Evolutionary conservation across 1,284 basidiomycete species (phyloP).

Genomic region (Ustilago curta): DNA sequence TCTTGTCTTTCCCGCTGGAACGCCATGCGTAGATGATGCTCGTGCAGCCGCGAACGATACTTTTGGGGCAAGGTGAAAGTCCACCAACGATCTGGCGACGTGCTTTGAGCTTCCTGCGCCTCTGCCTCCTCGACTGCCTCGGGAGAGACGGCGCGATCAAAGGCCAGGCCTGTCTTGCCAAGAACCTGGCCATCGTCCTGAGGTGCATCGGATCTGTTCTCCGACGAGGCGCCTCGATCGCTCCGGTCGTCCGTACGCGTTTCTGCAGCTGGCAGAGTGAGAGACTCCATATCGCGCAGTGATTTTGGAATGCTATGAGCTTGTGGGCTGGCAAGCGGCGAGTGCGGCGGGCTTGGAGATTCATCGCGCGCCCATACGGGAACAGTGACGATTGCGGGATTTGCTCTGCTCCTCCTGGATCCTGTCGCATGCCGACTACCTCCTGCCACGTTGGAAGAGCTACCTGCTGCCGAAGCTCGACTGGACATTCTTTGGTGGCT

Average conservation of each 20-base stretch:
- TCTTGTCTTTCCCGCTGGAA: conserved; percentile 39
- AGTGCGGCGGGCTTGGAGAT: conserved; percentile 43
- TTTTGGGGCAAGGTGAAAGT: conserved; percentile 61
- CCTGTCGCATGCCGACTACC: conserved; percentile 16
- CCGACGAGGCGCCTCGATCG: conserved; percentile 18
- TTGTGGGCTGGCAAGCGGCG: conserved; percentile 32
- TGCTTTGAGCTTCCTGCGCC: conserved; percentile 32
- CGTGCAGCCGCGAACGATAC: conserved; percentile 53
- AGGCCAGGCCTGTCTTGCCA: conserved; percentile 15
- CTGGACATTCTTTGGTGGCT: conserved; percentile 22
- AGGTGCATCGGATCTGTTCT: conserved; percentile 16
- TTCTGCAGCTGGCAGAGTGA: conserved; percentile 30
- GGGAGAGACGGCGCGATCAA: conserved; percentile 25
- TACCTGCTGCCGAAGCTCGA: conserved; percentile 29
- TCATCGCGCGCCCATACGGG: conserved; percentile 56
- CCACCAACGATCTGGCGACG: conserved; percentile 55
- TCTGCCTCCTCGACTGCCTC: conserved; percentile 33
- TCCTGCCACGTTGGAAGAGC: conserved; percentile 19
- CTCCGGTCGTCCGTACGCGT: conserved; percentile 13
- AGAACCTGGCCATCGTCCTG: conserved; percentile 16
- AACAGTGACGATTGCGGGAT: conserved; percentile 44
- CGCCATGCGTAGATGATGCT: conserved; percentile 54
- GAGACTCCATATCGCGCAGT: conserved; percentile 23
- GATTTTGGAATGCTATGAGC: conserved; percentile 29
- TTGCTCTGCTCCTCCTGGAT: conserved; percentile 31